Base-by-base conservation (phyloP, 495 filamentous ascomycete genomes). In the Penicillium argentinense region DNA sequence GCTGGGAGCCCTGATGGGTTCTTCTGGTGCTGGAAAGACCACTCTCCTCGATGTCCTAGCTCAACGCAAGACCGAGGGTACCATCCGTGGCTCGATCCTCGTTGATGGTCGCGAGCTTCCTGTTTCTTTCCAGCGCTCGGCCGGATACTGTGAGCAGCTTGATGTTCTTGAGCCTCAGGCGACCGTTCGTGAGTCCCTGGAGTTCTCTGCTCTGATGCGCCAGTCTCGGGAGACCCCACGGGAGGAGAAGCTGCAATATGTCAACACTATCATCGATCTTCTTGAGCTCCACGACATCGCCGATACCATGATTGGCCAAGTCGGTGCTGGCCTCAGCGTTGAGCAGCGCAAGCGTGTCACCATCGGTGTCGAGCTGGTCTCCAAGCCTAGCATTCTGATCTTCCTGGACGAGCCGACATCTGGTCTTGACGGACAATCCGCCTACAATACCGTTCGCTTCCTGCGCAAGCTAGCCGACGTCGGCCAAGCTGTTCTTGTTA, bases 351-450 rank as follows among this genome's bases (percentile, higher is more conserved):
- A 87, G 58, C 74, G 80, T 21, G 67, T 87, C 22, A 85, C 79
- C 12, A 86, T 87, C 42, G 85, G 77, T 12, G 81, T 88, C 8
- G 86, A 89, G 55, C 63, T 89, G 1, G 84, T 80, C 0, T 73
- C 76, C 0, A 88, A 85, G 61, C 85, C 77, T 9, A 82, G 76
- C 29, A 74, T 86, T 30, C 63, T 89, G 4, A 77, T 91, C 47
- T 91, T 91, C 62, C 65, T 91, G 23, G 87, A 91, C 56, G 86
- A 91, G 53, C 87, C 88, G 3, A 91, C 87, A 3, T 87, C 81
- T 5, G 85, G 83, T 42, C 77, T 88, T 5, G 85, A 88, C 47
- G 75, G 73, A 1, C 74, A 78, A 29, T 77, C 81, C 12, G 82
- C 85, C 14, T 87, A 75, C 54, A 82, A 82, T 49, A 84, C 85